Percentiles rank a stretch among this genome's conserved stretches.
Evolutionary conservation across 2,329 filamentous ascomycete genomes (phyloP).

Genomic region (Penicillium sp.): DNA sequence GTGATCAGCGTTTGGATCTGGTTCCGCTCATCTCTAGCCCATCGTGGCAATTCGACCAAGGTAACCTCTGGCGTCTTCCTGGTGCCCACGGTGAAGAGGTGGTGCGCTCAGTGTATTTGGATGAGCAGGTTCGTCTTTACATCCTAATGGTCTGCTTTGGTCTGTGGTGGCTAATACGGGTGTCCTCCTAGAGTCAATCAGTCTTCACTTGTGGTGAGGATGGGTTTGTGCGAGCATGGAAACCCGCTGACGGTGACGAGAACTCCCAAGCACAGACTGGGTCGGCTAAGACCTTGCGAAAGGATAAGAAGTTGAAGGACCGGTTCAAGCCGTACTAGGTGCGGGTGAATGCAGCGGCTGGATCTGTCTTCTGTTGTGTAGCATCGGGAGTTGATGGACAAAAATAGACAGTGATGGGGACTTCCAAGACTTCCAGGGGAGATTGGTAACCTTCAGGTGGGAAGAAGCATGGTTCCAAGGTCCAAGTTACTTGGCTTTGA

Average conservation of each 20-base stretch:
- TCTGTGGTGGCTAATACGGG: not conserved
- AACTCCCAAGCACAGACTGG: conserved; percentile 13
- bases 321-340: conserved; percentile 38
- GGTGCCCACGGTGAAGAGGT: conserved; percentile 48
- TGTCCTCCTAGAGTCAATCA: conserved; percentile 29
- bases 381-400: conserved; percentile 11
- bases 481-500: not conserved
- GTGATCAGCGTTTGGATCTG: conserved; percentile 41
- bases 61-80: conserved; percentile 40
- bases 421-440: not conserved
- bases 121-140: conserved; percentile 37
- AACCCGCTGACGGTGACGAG: conserved; percentile 19
- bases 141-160: not conserved
- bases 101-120: conserved; percentile 44
- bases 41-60: conserved; percentile 38
- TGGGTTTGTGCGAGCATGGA: conserved; percentile 40
- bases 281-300: conserved; percentile 23
- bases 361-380: conserved; percentile 14
- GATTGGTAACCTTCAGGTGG: not conserved
- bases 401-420: conserved; percentile 11
- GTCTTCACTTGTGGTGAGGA: conserved; percentile 46
- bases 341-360: conserved; percentile 4
- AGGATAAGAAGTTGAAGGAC: conserved; percentile 37
- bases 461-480: not conserved
- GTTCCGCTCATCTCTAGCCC: conserved; percentile 35